phyloP scores from a whole-genome alignment of 306 rosid species.

The Casuarina cunninghamiana region DNA sequence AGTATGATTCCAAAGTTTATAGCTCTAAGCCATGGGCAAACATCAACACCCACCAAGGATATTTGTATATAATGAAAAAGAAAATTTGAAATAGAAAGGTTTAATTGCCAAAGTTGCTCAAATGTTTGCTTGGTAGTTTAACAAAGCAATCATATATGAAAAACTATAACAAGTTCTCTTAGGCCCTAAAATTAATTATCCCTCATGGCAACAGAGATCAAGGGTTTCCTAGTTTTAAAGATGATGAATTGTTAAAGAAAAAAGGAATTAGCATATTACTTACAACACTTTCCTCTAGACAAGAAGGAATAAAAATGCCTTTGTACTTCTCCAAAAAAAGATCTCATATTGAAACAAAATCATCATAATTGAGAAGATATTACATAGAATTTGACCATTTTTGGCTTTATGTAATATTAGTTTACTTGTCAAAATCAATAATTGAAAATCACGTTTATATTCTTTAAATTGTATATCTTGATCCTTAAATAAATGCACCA shows the following conservation, averaged over 20 bases:
- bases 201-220: background rate
- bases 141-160: background rate
- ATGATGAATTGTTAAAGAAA: slow-evolving; percentile 8
- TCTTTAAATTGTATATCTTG: too few relatives aligned
- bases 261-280: slow-evolving; percentile 52
- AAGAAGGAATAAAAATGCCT: slow-evolving; percentile 88
- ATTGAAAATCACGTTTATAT: too few relatives aligned
- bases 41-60: too few relatives aligned
- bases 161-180: background rate
- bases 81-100: too few relatives aligned
- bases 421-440: too few relatives aligned
- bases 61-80: too few relatives aligned
- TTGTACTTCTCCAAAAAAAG: slow-evolving; percentile 91
- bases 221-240: slow-evolving; percentile 16
- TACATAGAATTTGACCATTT: too few relatives aligned
- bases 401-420: too few relatives aligned
- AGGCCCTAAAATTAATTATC: background rate
- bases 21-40: too few relatives aligned
- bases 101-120: too few relatives aligned
- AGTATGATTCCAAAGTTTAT: too few relatives aligned
- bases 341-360: slow-evolving; percentile 90
- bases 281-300: slow-evolving; percentile 98
- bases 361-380: slow-evolving; percentile 45
- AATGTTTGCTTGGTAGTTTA: background rate
- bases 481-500: too few relatives aligned